These are phyloP conservation scores for Ustilago curta DNA, from an alignment of 1,284 basidiomycete species.

Conservation along the genomic window DNA sequence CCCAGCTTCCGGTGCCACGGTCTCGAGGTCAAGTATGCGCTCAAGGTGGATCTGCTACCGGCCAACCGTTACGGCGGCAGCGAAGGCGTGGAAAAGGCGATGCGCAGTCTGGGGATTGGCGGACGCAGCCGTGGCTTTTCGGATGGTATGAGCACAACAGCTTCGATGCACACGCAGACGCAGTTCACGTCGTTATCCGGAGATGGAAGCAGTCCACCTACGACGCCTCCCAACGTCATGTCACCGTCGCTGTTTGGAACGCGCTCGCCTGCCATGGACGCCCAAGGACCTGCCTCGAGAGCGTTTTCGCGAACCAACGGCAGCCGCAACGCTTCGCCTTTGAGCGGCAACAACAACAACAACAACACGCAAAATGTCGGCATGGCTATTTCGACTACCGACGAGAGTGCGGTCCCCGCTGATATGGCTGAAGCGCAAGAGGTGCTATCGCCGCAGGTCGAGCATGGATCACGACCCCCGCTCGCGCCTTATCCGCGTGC, in stretches of 20 bases:
- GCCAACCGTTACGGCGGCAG: constrained; percentile 31
- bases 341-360: constrained; percentile 13
- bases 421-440: constrained; percentile 20
- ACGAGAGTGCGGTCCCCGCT: constrained; percentile 34
- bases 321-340: constrained; percentile 34
- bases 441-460: constrained; percentile 14
- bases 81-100: constrained; percentile 40
- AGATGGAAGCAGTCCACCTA: constrained; percentile 42
- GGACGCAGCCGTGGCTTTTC: constrained; percentile 37
- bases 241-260: constrained; percentile 31
- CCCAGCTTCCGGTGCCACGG: constrained; percentile 63
- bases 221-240: constrained; percentile 36
- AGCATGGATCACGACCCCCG: constrained; percentile 8
- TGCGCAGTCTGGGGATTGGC: constrained; percentile 32
- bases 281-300: constrained; percentile 13
- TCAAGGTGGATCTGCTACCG: constrained; percentile 63
- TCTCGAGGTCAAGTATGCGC: constrained; percentile 63
- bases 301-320: constrained; percentile 13
- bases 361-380: constrained; percentile 22
- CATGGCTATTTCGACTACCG: constrained; percentile 38
- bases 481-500: constrained; percentile 16
- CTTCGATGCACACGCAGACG: constrained; percentile 53
- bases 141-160: constrained; percentile 42
- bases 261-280: constrained; percentile 17
- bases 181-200: constrained; percentile 47